A percentile compares a stretch with the other conserved stretches of the same genome.
These are phyloP conservation scores for Hypomontagnella monticulosa DNA, from an alignment of 495 filamentous ascomycete genomes.

Conservation along the genomic window DNA sequence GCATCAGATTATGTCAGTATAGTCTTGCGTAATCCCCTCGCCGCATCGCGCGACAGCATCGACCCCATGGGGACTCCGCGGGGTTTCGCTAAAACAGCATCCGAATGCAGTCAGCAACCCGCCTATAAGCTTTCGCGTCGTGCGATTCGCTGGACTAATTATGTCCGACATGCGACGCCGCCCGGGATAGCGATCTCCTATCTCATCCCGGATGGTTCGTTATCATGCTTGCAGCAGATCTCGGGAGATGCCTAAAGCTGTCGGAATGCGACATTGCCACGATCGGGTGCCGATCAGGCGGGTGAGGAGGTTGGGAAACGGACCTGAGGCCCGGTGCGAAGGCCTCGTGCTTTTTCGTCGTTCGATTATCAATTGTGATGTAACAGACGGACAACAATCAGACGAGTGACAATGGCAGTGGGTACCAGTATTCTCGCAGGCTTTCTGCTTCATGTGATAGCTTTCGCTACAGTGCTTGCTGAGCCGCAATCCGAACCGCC, in stretches of 20 bases:
- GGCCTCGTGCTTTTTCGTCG: neutral
- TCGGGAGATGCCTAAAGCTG: slow-evolving; percentile 36
- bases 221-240: slow-evolving; percentile 33
- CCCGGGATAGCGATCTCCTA: neutral
- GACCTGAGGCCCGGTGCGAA: slow-evolving; percentile 32
- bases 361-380: slow-evolving; percentile 26
- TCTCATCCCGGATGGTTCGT: neutral
- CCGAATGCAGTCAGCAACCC: slow-evolving; percentile 11
- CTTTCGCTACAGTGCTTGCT: neutral
- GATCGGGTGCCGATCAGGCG: slow-evolving; percentile 32
- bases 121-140: neutral
- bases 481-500: neutral
- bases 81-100: slow-evolving; percentile 26
- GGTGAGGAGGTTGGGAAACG: slow-evolving; percentile 10
- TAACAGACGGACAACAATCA: slow-evolving; percentile 6
- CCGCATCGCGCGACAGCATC: slow-evolving; percentile 23
- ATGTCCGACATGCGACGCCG: neutral
- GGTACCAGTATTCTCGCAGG: slow-evolving; percentile 13
- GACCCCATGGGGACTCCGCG: slow-evolving; percentile 16
- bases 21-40: slow-evolving; percentile 20
- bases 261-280: slow-evolving; percentile 28
- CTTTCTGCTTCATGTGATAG: slow-evolving; percentile 11
- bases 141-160: slow-evolving; percentile 10
- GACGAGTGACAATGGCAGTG: slow-evolving; percentile 19
- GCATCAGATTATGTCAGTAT: slow-evolving; percentile 13